phyloP scores from a whole-genome alignment of 2,329 filamentous ascomycete genomes.

The Xylaria sp. region DNA sequence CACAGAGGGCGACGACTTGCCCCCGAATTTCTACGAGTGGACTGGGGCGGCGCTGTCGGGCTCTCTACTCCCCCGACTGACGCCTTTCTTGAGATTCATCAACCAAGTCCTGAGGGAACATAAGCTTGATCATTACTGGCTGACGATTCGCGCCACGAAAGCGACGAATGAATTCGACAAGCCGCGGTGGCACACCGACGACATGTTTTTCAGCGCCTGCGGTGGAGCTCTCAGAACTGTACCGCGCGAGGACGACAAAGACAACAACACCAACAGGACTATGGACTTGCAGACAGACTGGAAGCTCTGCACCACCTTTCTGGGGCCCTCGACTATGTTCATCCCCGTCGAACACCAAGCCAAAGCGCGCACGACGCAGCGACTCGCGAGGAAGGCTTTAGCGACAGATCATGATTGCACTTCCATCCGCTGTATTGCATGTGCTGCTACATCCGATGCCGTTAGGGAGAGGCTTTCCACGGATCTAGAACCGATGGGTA shows the following conservation, averaged over 20 bases:
- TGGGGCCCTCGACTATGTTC: slow-evolving; percentile 61
- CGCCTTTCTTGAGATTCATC: slow-evolving; percentile 56
- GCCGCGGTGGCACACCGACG: slow-evolving; percentile 62
- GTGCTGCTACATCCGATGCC: slow-evolving; percentile 55
- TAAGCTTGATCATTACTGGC: slow-evolving; percentile 57
- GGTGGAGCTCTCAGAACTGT: slow-evolving; percentile 37
- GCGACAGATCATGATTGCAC: slow-evolving; percentile 54
- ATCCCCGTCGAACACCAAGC: slow-evolving; percentile 49
- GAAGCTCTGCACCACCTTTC: slow-evolving; percentile 61
- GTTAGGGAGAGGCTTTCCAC: slow-evolving; percentile 52
- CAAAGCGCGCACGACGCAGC: slow-evolving; percentile 51
- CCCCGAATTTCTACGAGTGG: slow-evolving; percentile 55
- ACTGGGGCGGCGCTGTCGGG: slow-evolving; percentile 50
- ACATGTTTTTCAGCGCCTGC: slow-evolving; percentile 56
- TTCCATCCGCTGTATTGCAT: slow-evolving; percentile 57
- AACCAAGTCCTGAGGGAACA: slow-evolving; percentile 53
- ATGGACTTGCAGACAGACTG: slow-evolving; percentile 54
- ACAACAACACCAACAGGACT: slow-evolving; percentile 5
- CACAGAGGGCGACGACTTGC: slow-evolving; percentile 44
- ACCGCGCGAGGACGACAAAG: slow-evolving; percentile 9
- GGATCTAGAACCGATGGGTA: slow-evolving; percentile 45
- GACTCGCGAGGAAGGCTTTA: slow-evolving; percentile 44
- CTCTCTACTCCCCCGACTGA: slow-evolving; percentile 51
- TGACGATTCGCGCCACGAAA: slow-evolving; percentile 60
- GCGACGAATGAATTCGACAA: slow-evolving; percentile 57